These are phyloP conservation scores for Botryosphaeria dothidea DNA, from an alignment of 2,329 filamentous ascomycete species.

Conservation along the genomic window DNA sequence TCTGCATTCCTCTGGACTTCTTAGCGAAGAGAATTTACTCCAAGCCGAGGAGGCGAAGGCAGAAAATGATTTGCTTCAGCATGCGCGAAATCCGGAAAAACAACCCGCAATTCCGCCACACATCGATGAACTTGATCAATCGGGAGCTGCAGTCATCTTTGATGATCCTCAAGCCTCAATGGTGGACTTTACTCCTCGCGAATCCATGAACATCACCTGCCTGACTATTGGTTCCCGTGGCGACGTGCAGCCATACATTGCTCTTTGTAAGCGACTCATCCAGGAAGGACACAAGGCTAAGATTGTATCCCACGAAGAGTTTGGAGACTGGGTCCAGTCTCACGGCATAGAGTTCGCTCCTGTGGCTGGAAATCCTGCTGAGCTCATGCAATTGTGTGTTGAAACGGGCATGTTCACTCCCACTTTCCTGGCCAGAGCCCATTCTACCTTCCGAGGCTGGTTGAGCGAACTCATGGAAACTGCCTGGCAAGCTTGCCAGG, in stretches of 20 bases:
- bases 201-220: conserved; percentile 82
- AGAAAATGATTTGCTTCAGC: conserved; percentile 78
- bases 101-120: conserved; percentile 30
- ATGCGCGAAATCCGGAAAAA: conserved; percentile 60
- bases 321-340: conserved; percentile 83
- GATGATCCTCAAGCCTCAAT: conserved; percentile 88
- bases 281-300: conserved; percentile 82
- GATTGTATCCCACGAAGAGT: conserved; percentile 92
- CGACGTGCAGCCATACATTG: conserved; percentile 97
- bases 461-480: conserved; percentile 83
- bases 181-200: conserved; percentile 83
- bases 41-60: conserved; percentile 74
- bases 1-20: conserved; percentile 67
- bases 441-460: conserved; percentile 77
- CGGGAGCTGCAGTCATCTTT: conserved; percentile 67
- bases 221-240: conserved; percentile 94
- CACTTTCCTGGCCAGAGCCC: conserved; percentile 85
- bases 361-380: conserved; percentile 86
- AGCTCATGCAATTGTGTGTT: conserved; percentile 94
- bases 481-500: conserved; percentile 81
- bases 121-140: conserved; percentile 22
- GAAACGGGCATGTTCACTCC: conserved; percentile 97
- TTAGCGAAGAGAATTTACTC: conserved; percentile 68
- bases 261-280: conserved; percentile 85
- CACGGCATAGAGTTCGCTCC: conserved; percentile 91